A percentile compares a stretch with the other conserved stretches of the same genome.
Evolutionary conservation across 352 stramenopile species (phyloP).

Genomic region (Phytophthora aleatoria): DNA sequence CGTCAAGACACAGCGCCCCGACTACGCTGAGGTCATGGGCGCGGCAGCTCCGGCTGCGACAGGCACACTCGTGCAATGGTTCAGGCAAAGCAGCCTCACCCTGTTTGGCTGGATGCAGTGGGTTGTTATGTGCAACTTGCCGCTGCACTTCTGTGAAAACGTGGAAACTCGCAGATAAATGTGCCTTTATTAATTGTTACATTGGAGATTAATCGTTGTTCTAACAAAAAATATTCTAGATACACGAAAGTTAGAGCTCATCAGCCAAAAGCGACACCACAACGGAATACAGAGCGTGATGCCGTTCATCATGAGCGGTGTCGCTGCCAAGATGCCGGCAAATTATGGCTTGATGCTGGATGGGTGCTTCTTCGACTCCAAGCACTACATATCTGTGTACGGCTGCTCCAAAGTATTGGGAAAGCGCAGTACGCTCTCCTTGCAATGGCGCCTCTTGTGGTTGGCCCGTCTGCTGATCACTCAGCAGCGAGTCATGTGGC

Average conservation of each 20-base stretch:
- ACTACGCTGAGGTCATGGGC: too few relatives aligned
- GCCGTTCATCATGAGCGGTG: too few relatives aligned
- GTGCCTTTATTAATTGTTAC: background rate
- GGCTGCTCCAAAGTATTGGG: too few relatives aligned
- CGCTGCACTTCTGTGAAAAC: background rate
- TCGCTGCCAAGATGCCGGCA: too few relatives aligned
- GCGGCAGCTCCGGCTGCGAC: background rate
- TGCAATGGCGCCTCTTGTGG: background rate
- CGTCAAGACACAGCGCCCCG: too few relatives aligned
- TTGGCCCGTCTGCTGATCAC: background rate
- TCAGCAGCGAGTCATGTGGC: background rate
- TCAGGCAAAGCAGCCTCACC: background rate
- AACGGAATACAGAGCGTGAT: too few relatives aligned
- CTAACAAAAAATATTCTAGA: background rate
- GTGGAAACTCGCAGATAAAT: background rate
- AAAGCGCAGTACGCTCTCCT: background rate
- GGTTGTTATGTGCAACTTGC: background rate
- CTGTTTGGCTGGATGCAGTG: conserved; percentile 1
- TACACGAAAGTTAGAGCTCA: background rate
- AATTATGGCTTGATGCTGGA: too few relatives aligned
- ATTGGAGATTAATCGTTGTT: background rate
- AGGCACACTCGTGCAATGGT: background rate
- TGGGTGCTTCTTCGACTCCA: too few relatives aligned
- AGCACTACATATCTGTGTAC: too few relatives aligned
- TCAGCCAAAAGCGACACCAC: background rate